These are phyloP conservation scores for Rhizophora mangle DNA, from an alignment of 345 rosid genomes.

Conservation along the genomic window DNA sequence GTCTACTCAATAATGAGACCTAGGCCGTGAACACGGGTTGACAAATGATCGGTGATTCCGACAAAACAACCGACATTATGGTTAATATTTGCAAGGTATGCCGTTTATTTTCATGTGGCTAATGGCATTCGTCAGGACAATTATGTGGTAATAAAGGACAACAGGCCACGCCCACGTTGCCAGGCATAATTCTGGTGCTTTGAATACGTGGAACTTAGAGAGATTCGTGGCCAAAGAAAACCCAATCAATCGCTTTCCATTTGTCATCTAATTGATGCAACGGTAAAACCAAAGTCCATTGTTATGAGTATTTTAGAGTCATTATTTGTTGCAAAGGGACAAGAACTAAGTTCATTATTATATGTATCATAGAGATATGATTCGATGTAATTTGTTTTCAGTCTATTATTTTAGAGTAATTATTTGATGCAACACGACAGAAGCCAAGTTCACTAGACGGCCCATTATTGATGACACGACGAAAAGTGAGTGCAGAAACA, in stretches of 20 bases:
- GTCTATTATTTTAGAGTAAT: no score
- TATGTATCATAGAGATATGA: no score
- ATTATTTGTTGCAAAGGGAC: no score
- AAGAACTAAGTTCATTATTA: no score
- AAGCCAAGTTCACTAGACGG: no score
- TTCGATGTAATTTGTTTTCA: no score
- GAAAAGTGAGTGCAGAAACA: no score
- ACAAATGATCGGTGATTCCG: not conserved
- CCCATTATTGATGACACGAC: no score
- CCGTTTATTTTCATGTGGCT: not conserved
- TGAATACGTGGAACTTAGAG: not conserved
- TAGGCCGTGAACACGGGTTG: not conserved
- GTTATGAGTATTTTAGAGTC: no score
- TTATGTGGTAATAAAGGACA: not conserved
- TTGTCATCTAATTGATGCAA: constrained; percentile 19
- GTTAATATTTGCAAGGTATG: not conserved
- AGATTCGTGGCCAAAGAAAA: constrained; percentile 15
- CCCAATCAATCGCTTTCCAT: constrained; percentile 6
- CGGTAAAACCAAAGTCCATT: no score
- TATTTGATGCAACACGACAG: no score
- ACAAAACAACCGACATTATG: no score
- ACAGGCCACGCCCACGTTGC: not conserved
- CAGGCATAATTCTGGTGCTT: not conserved
- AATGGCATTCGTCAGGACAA: not conserved
- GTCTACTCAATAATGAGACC: constrained; percentile 12